A percentile compares a stretch with the other conserved stretches of the same genome.
Evolutionary conservation across 257 asterid genomes (phyloP).

Genomic region (Misopates orontium): DNA sequence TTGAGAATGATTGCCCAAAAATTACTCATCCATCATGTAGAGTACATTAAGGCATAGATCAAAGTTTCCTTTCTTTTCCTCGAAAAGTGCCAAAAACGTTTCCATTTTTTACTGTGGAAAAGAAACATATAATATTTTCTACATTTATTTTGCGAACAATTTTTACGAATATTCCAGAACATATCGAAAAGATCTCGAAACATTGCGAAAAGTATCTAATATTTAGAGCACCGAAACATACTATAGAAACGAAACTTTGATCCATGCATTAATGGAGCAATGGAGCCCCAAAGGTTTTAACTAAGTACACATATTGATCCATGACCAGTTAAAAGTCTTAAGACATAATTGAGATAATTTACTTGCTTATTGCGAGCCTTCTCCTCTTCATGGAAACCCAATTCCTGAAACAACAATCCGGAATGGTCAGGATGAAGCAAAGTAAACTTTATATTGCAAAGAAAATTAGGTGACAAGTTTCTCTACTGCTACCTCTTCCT

Average conservation of each 20-base stretch:
- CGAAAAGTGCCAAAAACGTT: too few species aligned
- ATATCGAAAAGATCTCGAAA: too few species aligned
- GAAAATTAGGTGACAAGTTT: slow-evolving; percentile 29
- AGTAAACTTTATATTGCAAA: slow-evolving; percentile 4
- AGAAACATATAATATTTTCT: too few species aligned
- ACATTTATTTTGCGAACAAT: too few species aligned
- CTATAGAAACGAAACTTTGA: too few species aligned
- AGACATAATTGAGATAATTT: slow-evolving; percentile 7
- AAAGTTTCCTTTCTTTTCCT: too few species aligned
- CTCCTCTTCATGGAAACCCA: slow-evolving; percentile 95
- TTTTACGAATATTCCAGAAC: too few species aligned
- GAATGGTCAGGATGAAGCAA: slow-evolving; percentile 30
- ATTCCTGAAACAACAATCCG: slow-evolving; percentile 56
- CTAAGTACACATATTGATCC: background rate
- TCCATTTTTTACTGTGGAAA: too few species aligned
- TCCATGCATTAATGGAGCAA: too few species aligned
- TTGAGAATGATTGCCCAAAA: background rate
- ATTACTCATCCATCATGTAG: background rate
- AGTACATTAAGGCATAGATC: background rate
- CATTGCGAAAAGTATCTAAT: too few species aligned
- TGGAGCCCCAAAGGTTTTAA: too few species aligned
- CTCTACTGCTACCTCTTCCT: slow-evolving; percentile 76
- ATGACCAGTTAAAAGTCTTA: background rate
- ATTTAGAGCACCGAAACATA: too few species aligned
- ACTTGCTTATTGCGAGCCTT: slow-evolving; percentile 95